These are phyloP conservation scores for Aechmea fasciata DNA, from an alignment of 176 grass and related monocot species.

Conservation along the genomic window DNA sequence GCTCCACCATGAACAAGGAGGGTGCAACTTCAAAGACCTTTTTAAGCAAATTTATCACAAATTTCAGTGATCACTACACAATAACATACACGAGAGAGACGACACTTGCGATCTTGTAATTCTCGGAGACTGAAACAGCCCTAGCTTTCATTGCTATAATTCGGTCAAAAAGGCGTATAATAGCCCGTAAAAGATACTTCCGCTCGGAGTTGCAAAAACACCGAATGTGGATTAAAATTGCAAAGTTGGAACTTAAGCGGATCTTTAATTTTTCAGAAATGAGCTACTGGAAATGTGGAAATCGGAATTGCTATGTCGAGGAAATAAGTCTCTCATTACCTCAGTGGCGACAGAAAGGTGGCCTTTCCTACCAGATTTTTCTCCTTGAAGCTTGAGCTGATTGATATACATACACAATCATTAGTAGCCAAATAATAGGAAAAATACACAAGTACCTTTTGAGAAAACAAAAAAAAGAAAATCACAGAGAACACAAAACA, in stretches of 20 bases:
- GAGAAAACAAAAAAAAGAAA: neutral
- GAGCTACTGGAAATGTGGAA: neutral
- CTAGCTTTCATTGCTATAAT: no score
- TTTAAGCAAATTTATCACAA: neutral
- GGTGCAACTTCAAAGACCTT: slow-evolving; percentile 96
- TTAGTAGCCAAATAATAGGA: neutral
- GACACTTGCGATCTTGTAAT: neutral
- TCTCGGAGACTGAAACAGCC: no score
- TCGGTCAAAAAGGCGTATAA: no score
- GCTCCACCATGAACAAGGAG: slow-evolving; percentile 82
- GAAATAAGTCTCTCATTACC: slow-evolving; percentile 24
- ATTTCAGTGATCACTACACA: slow-evolving; percentile 18
- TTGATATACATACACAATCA: slow-evolving; percentile 20
- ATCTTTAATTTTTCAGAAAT: no score
- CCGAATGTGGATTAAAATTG: neutral
- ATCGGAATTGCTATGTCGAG: neutral
- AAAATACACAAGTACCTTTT: neutral
- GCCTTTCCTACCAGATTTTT: slow-evolving; percentile 91
- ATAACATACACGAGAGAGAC: neutral
- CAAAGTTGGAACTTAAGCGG: neutral
- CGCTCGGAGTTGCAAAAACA: no score
- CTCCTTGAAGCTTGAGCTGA: slow-evolving; percentile 92
- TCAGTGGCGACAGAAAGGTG: slow-evolving; percentile 90
- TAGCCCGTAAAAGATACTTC: no score
- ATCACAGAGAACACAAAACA: neutral